Evolutionary conservation across 345 rosid species (phyloP).

Genomic region (Microcos paniculata): DNA sequence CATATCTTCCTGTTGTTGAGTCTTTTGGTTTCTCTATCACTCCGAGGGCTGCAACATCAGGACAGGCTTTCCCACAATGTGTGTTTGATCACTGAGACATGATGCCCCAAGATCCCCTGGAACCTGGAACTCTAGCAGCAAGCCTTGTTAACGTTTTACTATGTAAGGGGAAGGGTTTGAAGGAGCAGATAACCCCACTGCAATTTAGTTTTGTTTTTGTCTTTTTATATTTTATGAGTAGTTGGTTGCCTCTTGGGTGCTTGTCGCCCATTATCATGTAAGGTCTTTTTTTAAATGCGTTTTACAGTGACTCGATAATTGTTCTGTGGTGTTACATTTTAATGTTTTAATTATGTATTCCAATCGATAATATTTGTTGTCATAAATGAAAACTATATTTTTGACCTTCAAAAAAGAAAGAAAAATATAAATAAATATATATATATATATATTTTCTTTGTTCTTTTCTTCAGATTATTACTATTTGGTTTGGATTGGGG

Average conservation of each 20-base stretch:
- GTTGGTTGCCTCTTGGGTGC: not conserved
- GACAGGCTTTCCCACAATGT: constrained; percentile 69
- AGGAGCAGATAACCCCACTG: constrained; percentile 70
- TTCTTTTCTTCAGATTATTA: too few species aligned
- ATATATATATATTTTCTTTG: not conserved
- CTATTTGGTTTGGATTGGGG: too few species aligned
- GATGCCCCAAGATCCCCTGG: constrained; percentile 70
- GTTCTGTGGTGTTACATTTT: too few species aligned
- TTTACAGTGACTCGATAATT: too few species aligned
- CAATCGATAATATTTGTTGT: not conserved
- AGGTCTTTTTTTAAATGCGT: not conserved
- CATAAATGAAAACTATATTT: not conserved
- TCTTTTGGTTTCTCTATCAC: constrained; percentile 60
- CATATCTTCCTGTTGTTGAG: too few species aligned
- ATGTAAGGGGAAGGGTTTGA: constrained; percentile 87
- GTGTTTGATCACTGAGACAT: too few species aligned
- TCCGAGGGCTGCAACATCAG: constrained; percentile 63
- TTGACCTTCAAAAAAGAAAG: not conserved
- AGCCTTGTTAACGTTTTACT: constrained; percentile 48
- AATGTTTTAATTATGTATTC: not conserved
- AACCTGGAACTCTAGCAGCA: constrained; percentile 57
- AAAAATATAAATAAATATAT: too few species aligned
- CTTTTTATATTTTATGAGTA: not conserved
- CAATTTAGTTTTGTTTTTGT: not conserved
- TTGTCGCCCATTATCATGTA: not conserved